phyloP scores from a whole-genome alignment of 176 grass and related monocot species.

The Aegilops umbellulata region DNA sequence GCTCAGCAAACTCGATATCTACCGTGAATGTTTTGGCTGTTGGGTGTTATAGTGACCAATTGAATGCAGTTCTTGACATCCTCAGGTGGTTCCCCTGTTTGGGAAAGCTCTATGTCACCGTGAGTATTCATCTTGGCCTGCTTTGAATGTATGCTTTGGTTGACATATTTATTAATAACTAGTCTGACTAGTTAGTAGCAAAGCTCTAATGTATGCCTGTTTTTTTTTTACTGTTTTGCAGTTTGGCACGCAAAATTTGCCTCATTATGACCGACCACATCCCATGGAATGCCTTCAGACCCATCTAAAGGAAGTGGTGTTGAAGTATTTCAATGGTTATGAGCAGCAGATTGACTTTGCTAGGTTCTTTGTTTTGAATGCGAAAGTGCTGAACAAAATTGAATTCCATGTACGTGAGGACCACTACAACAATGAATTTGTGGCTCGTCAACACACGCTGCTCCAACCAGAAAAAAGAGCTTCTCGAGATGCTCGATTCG shows the following conservation, averaged over 20 bases:
- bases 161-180: neutral
- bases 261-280: neutral
- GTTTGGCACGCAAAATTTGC: neutral
- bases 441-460: neutral
- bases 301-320: neutral
- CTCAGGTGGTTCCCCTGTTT: neutral
- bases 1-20: neutral
- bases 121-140: neutral
- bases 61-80: neutral
- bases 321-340: neutral
- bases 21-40: neutral
- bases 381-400: neutral
- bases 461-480: neutral
- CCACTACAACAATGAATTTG: neutral
- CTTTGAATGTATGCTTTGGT: neutral
- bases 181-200: neutral
- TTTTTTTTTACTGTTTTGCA: neutral
- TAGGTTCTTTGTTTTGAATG: conserved; percentile 4
- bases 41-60: neutral
- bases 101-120: neutral
- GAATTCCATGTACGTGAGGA: neutral
- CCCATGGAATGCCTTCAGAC: neutral
- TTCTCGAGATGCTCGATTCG: neutral
- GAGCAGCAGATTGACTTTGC: neutral
- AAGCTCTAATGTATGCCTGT: neutral